These are phyloP conservation scores for Ceratocystis destructans DNA, from an alignment of 2,329 filamentous ascomycete genomes.

Conservation along the genomic window DNA sequence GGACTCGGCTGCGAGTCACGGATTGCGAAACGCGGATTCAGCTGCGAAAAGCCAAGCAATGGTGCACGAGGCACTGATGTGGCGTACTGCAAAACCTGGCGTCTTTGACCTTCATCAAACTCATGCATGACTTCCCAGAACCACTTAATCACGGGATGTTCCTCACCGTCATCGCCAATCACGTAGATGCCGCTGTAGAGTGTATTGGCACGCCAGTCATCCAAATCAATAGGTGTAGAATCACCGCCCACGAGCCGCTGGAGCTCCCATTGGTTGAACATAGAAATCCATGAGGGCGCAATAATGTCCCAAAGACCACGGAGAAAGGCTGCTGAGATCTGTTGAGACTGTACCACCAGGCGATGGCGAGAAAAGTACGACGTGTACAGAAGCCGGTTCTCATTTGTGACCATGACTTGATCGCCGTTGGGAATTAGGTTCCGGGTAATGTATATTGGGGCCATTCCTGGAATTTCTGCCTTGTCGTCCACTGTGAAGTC, in stretches of 20 bases:
- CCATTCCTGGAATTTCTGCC: slow-evolving; percentile 34
- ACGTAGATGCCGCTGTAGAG: slow-evolving; percentile 76
- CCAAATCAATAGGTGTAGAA: slow-evolving; percentile 69
- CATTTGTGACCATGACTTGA: slow-evolving; percentile 68
- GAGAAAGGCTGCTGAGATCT: slow-evolving; percentile 80
- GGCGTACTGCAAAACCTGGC: slow-evolving; percentile 87
- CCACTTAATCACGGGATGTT: slow-evolving; percentile 71
- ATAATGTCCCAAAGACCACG: slow-evolving; percentile 78
- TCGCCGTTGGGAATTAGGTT: slow-evolving; percentile 68
- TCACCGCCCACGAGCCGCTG: slow-evolving; percentile 89
- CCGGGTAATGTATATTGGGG: slow-evolving; percentile 46
- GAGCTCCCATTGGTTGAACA: slow-evolving; percentile 96
- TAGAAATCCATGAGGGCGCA: slow-evolving; percentile 81
- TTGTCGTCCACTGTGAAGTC: slow-evolving; percentile 83
- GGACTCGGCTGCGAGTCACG: slow-evolving; percentile 44
- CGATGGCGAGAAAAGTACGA: slow-evolving; percentile 81
- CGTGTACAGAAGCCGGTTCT: slow-evolving; percentile 88
- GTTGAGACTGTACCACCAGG: slow-evolving; percentile 61
- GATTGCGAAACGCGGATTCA: slow-evolving; percentile 80
- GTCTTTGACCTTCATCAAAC: slow-evolving; percentile 61
- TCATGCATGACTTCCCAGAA: slow-evolving; percentile 84
- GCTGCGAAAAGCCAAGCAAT: slow-evolving; percentile 71
- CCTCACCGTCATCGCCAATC: slow-evolving; percentile 74
- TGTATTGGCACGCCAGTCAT: slow-evolving; percentile 73
- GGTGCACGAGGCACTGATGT: slow-evolving; percentile 86